Percentiles rank a stretch among this genome's conserved stretches.
These are phyloP conservation scores for Candida parachauliodes DNA, from an alignment of 805 yeast genomes.

Conservation along the genomic window DNA sequence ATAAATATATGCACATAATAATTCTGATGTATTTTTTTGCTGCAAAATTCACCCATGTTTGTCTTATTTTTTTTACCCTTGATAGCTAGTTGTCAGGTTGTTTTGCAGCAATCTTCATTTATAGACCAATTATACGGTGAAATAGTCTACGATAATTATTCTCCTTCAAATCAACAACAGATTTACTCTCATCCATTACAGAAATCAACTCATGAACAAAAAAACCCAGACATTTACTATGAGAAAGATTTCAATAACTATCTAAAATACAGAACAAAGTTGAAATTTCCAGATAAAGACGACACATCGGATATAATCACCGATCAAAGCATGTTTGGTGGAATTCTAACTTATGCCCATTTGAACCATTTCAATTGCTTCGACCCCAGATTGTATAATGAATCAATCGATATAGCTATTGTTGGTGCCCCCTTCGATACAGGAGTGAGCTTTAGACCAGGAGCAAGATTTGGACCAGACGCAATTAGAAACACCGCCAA, in stretches of 20 bases:
- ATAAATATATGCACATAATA: no score
- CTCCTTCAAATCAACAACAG: not conserved
- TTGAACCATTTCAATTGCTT: slow-evolving; percentile 46
- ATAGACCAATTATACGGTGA: slow-evolving; percentile 26
- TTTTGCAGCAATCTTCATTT: slow-evolving; percentile 8
- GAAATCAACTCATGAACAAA: slow-evolving; percentile 2
- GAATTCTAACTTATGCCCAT: slow-evolving; percentile 54
- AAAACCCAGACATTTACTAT: slow-evolving; percentile 2
- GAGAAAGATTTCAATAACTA: slow-evolving; percentile 5
- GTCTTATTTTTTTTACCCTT: not conserved
- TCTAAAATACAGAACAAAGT: slow-evolving; percentile 12
- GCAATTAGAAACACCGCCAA: slow-evolving; percentile 46
- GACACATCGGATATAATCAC: slow-evolving; percentile 27
- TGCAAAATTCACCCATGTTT: not conserved
- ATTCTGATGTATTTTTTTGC: no score
- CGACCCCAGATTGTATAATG: slow-evolving; percentile 20
- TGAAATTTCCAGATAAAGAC: slow-evolving; percentile 31
- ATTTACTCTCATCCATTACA: not conserved
- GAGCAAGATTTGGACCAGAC: slow-evolving; percentile 59
- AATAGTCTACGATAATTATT: slow-evolving; percentile 13
- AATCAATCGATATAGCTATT: slow-evolving; percentile 46
- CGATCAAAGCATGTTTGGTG: slow-evolving; percentile 37
- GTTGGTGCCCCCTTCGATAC: slow-evolving; percentile 61
- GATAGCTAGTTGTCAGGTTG: not conserved
- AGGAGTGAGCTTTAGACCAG: slow-evolving; percentile 53